Percentiles rank a stretch among this genome's conserved stretches.
These are phyloP conservation scores for Eragrostis nindensis DNA, from an alignment of 176 grass and related monocot species.

Conservation along the genomic window DNA sequence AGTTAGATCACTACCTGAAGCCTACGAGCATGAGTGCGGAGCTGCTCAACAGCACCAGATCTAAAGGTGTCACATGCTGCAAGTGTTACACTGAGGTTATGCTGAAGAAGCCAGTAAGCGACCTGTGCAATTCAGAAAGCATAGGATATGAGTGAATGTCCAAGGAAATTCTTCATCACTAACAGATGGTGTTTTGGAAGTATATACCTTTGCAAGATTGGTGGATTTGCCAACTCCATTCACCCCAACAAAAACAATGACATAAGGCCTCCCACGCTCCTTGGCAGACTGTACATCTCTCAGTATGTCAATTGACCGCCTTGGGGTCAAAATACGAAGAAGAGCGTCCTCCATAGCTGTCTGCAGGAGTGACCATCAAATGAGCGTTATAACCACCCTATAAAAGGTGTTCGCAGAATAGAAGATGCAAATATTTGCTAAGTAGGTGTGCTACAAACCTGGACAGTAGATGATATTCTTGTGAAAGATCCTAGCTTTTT, in stretches of 20 bases:
- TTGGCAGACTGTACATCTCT: slow-evolving; percentile 93
- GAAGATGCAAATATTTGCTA: slow-evolving; percentile 13
- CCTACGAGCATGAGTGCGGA: slow-evolving; percentile 78
- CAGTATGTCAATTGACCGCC: slow-evolving; percentile 87
- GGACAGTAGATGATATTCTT: slow-evolving; percentile 93
- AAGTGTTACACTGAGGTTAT: slow-evolving; percentile 86
- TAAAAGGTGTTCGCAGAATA: not conserved
- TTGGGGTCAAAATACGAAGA: slow-evolving; percentile 89
- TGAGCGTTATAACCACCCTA: not conserved
- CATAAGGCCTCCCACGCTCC: slow-evolving; percentile 91
- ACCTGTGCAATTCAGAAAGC: slow-evolving; percentile 54
- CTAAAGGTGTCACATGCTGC: slow-evolving; percentile 94
- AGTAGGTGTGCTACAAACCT: slow-evolving; percentile 48
- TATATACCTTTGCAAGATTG: slow-evolving; percentile 86
- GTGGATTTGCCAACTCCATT: slow-evolving; percentile 99
- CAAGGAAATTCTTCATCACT: not conserved
- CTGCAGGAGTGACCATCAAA: slow-evolving; percentile 47
- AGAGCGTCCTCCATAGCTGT: slow-evolving; percentile 94
- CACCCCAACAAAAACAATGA: slow-evolving; percentile 94
- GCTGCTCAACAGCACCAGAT: slow-evolving; percentile 96
- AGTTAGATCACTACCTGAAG: slow-evolving; percentile 62
- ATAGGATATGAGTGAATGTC: not conserved
- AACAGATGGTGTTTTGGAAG: slow-evolving; percentile 12
- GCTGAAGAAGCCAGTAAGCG: slow-evolving; percentile 95
- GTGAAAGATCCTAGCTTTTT: slow-evolving; percentile 94